Evolutionary conservation across 768 basidiomycete genomes (phyloP).

Genomic region (Amanita thiersii): DNA sequence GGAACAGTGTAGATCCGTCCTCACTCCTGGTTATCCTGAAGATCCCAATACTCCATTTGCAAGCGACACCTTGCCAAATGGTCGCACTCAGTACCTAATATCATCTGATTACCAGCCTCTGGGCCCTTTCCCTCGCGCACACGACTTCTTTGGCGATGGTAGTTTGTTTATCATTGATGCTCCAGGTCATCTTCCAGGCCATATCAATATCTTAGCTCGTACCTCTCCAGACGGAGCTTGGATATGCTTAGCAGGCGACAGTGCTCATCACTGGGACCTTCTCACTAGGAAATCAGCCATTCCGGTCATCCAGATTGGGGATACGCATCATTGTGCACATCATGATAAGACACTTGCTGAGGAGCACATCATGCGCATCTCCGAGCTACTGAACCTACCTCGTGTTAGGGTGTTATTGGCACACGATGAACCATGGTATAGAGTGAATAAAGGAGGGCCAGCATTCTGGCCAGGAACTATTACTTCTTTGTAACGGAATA

Average conservation of each 20-base stretch:
- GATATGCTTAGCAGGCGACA: constrained; percentile 49
- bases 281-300: constrained; percentile 36
- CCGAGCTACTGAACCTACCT: constrained; percentile 25
- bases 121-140: constrained; percentile 42
- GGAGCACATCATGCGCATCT: constrained; percentile 31
- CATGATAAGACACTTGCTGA: constrained; percentile 32
- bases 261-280: constrained; percentile 47
- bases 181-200: constrained; percentile 48
- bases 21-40: constrained; percentile 33
- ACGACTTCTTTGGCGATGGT: constrained; percentile 51
- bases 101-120: constrained; percentile 27
- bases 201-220: constrained; percentile 45
- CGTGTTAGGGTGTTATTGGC: constrained; percentile 41
- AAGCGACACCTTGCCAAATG: constrained; percentile 27
- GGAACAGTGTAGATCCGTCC: constrained; percentile 22
- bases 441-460: constrained; percentile 30
- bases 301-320: constrained; percentile 21
- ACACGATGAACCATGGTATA: constrained; percentile 48
- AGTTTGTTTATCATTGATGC: constrained; percentile 51
- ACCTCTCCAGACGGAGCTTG: constrained; percentile 45
- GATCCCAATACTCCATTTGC: constrained; percentile 25
- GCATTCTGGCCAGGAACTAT: constrained; percentile 37
- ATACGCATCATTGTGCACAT: constrained; percentile 31
- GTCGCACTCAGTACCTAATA: constrained; percentile 29
- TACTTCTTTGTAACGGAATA: constrained; percentile 13